phyloP scores from a whole-genome alignment of 2,329 filamentous ascomycete genomes.

The Apiospora malaysiana region DNA sequence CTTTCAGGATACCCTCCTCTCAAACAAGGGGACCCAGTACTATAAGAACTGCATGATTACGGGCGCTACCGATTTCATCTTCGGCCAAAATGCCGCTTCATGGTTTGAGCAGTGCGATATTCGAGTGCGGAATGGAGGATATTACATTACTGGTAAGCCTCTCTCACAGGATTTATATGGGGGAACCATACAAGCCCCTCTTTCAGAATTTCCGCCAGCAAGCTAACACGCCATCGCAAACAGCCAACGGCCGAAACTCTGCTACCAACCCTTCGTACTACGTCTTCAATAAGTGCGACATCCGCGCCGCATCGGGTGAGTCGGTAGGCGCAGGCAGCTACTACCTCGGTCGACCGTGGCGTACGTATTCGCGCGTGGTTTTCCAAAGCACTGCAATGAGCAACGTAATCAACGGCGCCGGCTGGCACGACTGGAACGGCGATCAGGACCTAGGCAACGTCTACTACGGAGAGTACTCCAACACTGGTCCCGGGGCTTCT shows the following conservation, averaged over 20 bases:
- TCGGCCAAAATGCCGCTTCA: constrained; percentile 47
- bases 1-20: constrained; percentile 57
- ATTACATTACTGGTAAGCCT: constrained; percentile 48
- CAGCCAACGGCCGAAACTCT: constrained; percentile 49
- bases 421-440: constrained; percentile 63
- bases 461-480: constrained; percentile 63
- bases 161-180: not conserved
- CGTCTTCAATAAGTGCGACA: constrained; percentile 51
- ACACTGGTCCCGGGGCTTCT: constrained; percentile 62
- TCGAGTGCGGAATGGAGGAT: constrained; percentile 43
- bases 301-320: constrained; percentile 47
- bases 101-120: constrained; percentile 54
- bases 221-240: not conserved
- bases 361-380: constrained; percentile 51
- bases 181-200: too few species aligned
- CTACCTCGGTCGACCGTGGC: constrained; percentile 57
- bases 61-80: constrained; percentile 58
- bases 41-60: constrained; percentile 51
- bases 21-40: constrained; percentile 52
- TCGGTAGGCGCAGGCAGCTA: constrained; percentile 45
- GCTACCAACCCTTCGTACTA: constrained; percentile 47
- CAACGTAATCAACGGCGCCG: constrained; percentile 62
- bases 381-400: constrained; percentile 57
- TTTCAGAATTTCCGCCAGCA: not conserved
- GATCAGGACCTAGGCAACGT: constrained; percentile 58